Evolutionary conservation across 306 rosid genomes (phyloP), one percentile per base, ranked within the genome.

Genomic region (Senna tora): DNA sequence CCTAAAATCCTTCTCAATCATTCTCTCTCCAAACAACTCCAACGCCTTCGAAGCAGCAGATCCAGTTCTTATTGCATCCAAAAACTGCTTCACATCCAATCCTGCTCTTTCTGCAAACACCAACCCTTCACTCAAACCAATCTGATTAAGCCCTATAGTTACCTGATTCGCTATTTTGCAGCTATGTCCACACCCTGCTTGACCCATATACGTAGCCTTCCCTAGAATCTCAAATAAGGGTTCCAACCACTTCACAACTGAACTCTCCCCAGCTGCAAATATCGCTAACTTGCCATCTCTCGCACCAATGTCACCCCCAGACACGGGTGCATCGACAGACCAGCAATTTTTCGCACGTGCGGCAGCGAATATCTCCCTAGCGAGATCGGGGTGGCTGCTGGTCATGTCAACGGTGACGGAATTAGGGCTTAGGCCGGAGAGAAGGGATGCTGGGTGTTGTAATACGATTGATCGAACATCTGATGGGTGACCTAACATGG

Each of bases 281-380:
- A 92, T 86, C 0, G 96, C 96, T 5, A 92, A 77, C 14, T 74
- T 90, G 17, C 96, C 95, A 39, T 92, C 96, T 41, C 88, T 82
- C 8, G 98, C 96, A 9, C 98, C 98, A 12, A 88, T 51, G 20
- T 92, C 96, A 1, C 96, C 98, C 0, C 96, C 95, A 5, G 98
- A 90, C 2, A 92, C 96, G 0, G 96, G 96, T 0, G 96, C 98
- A 49, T 90, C 96, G 7, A 92, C 88, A 8, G 96, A 63, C 91
- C 90, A 90, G 32, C 91, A 85, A 42, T 32, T 25, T 12, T n/a
- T 75, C 11, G 30, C 59, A 2, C 87, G 81, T 0, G 96, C 87
- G 0, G 80, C 78, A 0, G 74, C 3, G 61, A 54, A 84, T 9
- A 88, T 87, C 52, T 90, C 83, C 7, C 75, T 65, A 2, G 96